Evolutionary conservation across 1,284 basidiomycete genomes (phyloP).

Genomic region (Malassezia cuniculi): DNA sequence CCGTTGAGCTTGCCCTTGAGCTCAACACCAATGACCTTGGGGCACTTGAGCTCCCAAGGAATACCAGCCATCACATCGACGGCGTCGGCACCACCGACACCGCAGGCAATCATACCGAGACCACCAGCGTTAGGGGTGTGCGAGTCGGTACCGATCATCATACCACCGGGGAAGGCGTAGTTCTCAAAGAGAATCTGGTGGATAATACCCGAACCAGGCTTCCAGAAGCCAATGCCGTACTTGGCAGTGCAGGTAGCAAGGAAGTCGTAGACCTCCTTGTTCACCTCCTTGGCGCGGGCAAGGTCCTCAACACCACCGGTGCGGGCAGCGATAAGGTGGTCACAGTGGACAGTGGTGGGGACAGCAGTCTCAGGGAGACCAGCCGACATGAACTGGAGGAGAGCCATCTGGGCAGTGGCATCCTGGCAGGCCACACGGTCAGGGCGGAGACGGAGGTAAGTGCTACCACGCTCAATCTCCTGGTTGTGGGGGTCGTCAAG

Average conservation of each 20-base stretch:
- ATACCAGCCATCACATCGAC: conserved; percentile 96
- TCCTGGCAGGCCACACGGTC: conserved; percentile 95
- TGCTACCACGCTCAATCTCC: conserved; percentile 40
- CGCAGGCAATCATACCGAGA: conserved; percentile 95
- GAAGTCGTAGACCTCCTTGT: conserved; percentile 99
- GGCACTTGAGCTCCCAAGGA: conserved; percentile 98
- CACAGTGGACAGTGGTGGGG: conserved; percentile 83
- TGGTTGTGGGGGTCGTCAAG: conserved; percentile 43
- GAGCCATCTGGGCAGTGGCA: conserved; percentile 99
- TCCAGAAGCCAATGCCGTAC: conserved; percentile 99
- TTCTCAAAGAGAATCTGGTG: conserved; percentile 71
- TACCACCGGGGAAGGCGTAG: conserved; percentile 94
- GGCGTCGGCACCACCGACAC: conserved; percentile 97
- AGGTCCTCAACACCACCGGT: conserved; percentile 85
- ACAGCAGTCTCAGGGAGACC: conserved; percentile 74
- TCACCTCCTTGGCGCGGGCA: conserved; percentile 77
- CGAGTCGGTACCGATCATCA: conserved; percentile 99
- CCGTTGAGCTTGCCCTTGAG: conserved; percentile 86
- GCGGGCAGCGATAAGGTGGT: conserved; percentile 97
- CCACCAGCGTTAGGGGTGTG: conserved; percentile 99
- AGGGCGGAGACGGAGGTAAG: conserved; percentile 45
- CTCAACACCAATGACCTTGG: conserved; percentile 96
- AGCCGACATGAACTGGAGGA: conserved; percentile 97
- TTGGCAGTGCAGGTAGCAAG: conserved; percentile 93
- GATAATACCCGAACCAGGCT: conserved; percentile 81